These are phyloP conservation scores for Xylaria acuta DNA, from an alignment of 495 filamentous ascomycete species.

Conservation along the genomic window DNA sequence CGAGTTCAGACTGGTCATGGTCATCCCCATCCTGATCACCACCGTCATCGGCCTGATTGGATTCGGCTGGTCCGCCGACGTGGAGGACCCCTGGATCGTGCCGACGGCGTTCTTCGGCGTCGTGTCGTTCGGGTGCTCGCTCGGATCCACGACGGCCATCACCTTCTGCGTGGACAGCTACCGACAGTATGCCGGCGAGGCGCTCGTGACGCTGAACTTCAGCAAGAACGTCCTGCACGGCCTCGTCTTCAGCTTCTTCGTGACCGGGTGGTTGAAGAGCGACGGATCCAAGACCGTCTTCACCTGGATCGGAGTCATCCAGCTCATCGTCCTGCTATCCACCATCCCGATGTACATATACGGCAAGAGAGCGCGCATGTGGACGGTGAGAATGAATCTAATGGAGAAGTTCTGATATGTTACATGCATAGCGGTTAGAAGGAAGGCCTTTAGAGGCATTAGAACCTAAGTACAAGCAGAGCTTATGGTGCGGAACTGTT, in stretches of 20 bases:
- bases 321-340: constrained; percentile 73
- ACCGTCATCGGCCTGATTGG: constrained; percentile 90
- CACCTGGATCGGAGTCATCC: constrained; percentile 83
- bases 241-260: constrained; percentile 88
- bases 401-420: constrained; percentile 82
- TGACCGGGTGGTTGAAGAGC: constrained; percentile 79
- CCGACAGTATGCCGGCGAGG: constrained; percentile 92
- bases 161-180: constrained; percentile 96
- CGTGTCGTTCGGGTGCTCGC: constrained; percentile 90
- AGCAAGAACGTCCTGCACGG: constrained; percentile 94
- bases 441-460: background rate
- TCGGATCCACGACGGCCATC: constrained; percentile 92
- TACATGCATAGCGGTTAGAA: background rate
- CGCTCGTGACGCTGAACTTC: constrained; percentile 93
- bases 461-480: background rate
- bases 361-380: constrained; percentile 94
- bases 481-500: background rate
- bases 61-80: constrained; percentile 86
- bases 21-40: constrained; percentile 74
- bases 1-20: constrained; percentile 95
- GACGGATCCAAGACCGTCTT: constrained; percentile 82
- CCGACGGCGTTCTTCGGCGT: constrained; percentile 92
- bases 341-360: constrained; percentile 96
- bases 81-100: constrained; percentile 82
- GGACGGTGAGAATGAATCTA: constrained; percentile 86